Conservation (phyloP, 2,329 filamentous ascomycete genomes). For the Ascochyta viciae-villosae region DNA sequence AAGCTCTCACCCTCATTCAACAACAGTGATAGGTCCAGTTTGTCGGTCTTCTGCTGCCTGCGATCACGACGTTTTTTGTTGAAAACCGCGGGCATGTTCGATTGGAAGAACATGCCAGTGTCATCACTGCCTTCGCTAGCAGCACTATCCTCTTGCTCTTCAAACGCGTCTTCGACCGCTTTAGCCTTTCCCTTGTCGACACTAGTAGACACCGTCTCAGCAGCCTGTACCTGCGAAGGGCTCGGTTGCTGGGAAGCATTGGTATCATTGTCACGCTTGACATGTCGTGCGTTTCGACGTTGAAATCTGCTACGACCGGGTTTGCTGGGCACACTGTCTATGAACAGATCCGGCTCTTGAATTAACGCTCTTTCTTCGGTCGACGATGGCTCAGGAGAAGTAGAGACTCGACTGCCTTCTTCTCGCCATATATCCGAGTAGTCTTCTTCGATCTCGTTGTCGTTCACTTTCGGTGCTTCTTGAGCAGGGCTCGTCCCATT, state of each 20-base stretch:
- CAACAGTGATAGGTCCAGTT: slow-evolving; percentile 41
- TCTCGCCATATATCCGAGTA: slow-evolving; percentile 57
- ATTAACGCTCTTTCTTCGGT: background rate
- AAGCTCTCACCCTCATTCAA: slow-evolving; percentile 43
- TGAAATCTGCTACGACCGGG: slow-evolving; percentile 53
- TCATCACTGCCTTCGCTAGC: slow-evolving; percentile 43
- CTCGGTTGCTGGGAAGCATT: slow-evolving; percentile 29
- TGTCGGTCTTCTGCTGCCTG: slow-evolving; percentile 32
- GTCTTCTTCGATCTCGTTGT: slow-evolving; percentile 21
- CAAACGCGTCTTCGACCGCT: slow-evolving; percentile 17
- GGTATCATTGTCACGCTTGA: slow-evolving; percentile 49
- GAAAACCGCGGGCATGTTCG: slow-evolving; percentile 38
- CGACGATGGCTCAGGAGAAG: slow-evolving; percentile 20
- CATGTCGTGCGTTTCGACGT: slow-evolving; percentile 48
- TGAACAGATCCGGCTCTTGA: slow-evolving; percentile 40
- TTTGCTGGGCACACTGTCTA: slow-evolving; percentile 35
- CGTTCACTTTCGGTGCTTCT: background rate
- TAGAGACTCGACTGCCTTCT: slow-evolving; percentile 52
- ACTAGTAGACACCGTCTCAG: background rate
- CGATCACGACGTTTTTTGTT: slow-evolving; percentile 34
- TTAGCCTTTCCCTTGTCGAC: slow-evolving; percentile 27
- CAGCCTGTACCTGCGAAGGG: slow-evolving; percentile 7
- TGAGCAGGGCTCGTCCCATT: background rate
- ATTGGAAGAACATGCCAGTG: slow-evolving; percentile 49
- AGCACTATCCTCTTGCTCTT: slow-evolving; percentile 23